These are phyloP conservation scores for Nephromyces sp. DNA, from an alignment of 169 alveolate species.

Conservation along the genomic window DNA sequence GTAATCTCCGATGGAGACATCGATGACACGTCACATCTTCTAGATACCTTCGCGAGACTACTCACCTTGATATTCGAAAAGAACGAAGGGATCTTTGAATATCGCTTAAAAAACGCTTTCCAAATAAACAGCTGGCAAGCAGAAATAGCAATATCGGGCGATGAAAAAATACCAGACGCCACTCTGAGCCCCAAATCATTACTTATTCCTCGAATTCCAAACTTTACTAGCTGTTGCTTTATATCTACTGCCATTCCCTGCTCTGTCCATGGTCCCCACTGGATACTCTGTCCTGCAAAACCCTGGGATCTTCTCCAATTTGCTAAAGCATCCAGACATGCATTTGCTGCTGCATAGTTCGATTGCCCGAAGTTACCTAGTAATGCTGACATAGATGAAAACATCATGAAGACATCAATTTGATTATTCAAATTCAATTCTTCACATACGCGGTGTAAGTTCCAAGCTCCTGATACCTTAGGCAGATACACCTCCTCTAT, in stretches of 20 bases:
- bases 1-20: slow-evolving; percentile 15
- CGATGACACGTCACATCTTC: slow-evolving; percentile 8
- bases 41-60: neutral
- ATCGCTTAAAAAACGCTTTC: slow-evolving; percentile 41
- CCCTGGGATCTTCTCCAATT: slow-evolving; percentile 41
- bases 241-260: slow-evolving; percentile 44
- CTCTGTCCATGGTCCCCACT: slow-evolving; percentile 63
- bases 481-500: slow-evolving; percentile 44
- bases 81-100: slow-evolving; percentile 31
- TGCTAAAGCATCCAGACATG: slow-evolving; percentile 47
- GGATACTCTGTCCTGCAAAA: slow-evolving; percentile 44
- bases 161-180: slow-evolving; percentile 20
- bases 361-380: slow-evolving; percentile 56
- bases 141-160: slow-evolving; percentile 14
- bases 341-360: slow-evolving; percentile 57
- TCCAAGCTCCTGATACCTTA: slow-evolving; percentile 58
- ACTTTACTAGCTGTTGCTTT: slow-evolving; percentile 44
- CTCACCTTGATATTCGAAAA: slow-evolving; percentile 10
- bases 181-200: slow-evolving; percentile 51
- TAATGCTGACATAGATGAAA: slow-evolving; percentile 52
- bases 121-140: slow-evolving; percentile 49
- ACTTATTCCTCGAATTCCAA: slow-evolving; percentile 49
- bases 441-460: slow-evolving; percentile 42
- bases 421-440: slow-evolving; percentile 14
- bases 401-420: slow-evolving; percentile 38